Percentiles rank a stretch among this genome's conserved stretches.
Conservation (phyloP, 192 early-diverging fungal genomes). For the Backusella luteola region DNA sequence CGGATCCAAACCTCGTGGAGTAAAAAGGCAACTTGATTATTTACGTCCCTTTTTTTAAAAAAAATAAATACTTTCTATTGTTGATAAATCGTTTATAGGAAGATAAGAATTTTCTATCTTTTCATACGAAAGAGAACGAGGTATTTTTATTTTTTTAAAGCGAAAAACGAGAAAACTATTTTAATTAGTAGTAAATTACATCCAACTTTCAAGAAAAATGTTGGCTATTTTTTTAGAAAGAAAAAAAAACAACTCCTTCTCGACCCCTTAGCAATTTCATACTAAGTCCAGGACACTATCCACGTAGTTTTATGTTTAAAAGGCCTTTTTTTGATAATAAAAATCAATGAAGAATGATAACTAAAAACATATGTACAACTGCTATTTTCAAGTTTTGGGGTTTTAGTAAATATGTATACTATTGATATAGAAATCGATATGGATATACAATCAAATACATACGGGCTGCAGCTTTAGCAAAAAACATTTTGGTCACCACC, state of each 20-base stretch:
- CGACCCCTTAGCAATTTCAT: not conserved
- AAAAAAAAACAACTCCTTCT: too few species aligned
- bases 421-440: too few species aligned
- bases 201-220: not conserved
- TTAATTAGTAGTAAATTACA: not conserved
- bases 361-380: not conserved
- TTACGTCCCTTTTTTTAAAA: not conserved
- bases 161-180: not conserved
- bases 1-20: not conserved
- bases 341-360: not conserved
- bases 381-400: not conserved
- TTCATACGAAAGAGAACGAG: not conserved
- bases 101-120: not conserved
- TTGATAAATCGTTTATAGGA: not conserved
- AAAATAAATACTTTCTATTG: not conserved
- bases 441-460: too few species aligned
- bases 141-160: not conserved
- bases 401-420: not conserved
- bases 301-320: not conserved
- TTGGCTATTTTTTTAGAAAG: not conserved
- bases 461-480: too few species aligned
- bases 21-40: slow-evolving; percentile 1
- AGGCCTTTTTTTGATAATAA: not conserved
- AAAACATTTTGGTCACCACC: too few species aligned
- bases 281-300: not conserved